Conservation (phyloP, 1,284 basidiomycete species). For the Ustilago loliicola region DNA sequence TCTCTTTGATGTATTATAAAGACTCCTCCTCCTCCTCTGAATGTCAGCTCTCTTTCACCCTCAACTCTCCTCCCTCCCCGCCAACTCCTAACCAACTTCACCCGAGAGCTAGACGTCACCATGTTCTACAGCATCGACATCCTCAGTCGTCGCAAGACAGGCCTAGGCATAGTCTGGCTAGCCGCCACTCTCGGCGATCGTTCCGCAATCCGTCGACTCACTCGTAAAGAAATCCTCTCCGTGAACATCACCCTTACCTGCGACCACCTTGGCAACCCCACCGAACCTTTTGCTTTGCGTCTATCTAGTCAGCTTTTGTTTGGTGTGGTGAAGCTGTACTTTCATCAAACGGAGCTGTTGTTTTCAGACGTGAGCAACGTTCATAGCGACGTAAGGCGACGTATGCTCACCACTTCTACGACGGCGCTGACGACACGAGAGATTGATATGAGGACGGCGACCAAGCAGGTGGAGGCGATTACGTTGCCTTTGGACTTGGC, state of each 20-base stretch:
- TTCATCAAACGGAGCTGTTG: constrained; percentile 41
- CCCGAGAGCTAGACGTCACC: neutral
- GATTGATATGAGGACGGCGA: constrained; percentile 46
- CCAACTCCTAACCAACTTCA: neutral
- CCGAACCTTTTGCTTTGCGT: constrained; percentile 60
- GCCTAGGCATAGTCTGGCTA: constrained; percentile 64
- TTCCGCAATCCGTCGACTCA: constrained; percentile 43
- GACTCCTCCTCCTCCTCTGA: neutral
- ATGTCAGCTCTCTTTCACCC: constrained; percentile 1
- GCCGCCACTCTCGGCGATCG: constrained; percentile 59
- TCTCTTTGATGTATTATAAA: constrained; percentile 4
- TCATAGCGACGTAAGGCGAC: constrained; percentile 40
- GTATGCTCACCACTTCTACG: constrained; percentile 4
- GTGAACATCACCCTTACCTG: constrained; percentile 50
- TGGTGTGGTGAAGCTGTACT: constrained; percentile 58
- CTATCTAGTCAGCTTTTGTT: constrained; percentile 58
- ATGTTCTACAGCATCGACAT: constrained; percentile 65
- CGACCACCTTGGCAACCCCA: constrained; percentile 34
- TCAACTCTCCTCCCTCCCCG: neutral
- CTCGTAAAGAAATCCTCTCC: constrained; percentile 42
- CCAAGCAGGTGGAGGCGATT: constrained; percentile 30
- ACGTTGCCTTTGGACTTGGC: constrained; percentile 39
- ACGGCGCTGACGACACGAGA: neutral
- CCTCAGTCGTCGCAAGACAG: constrained; percentile 46
- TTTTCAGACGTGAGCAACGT: constrained; percentile 37